Evolutionary conservation across 306 rosid species (phyloP).

Genomic region (Mucuna pruriens): DNA sequence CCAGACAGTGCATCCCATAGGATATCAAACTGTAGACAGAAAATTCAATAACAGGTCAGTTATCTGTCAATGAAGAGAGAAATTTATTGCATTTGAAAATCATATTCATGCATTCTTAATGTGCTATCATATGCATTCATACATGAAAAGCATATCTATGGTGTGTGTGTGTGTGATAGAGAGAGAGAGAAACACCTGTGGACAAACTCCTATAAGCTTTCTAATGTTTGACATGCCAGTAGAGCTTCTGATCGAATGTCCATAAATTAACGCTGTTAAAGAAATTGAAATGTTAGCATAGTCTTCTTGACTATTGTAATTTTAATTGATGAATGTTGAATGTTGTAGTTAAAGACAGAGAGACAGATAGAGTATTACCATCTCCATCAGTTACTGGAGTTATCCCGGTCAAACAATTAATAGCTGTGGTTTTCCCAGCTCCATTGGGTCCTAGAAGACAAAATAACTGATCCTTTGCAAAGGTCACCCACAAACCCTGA

Average conservation of each 20-base stretch:
- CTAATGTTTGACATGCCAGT: slow-evolving; percentile 77
- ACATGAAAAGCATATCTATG: slow-evolving; percentile 10
- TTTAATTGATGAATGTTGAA: slow-evolving; percentile 20
- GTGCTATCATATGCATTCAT: slow-evolving; percentile 17
- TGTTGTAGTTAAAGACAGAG: neutral
- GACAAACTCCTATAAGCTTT: slow-evolving; percentile 85
- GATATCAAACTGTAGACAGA: slow-evolving; percentile 72
- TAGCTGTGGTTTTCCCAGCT: slow-evolving; percentile 93
- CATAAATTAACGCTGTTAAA: slow-evolving; percentile 75
- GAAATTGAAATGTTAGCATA: slow-evolving; percentile 32
- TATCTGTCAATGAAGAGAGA: neutral
- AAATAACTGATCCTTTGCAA: slow-evolving; percentile 81
- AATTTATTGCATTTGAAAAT: slow-evolving; percentile 25
- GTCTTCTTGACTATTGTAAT: slow-evolving; percentile 5
- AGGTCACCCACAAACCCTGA: slow-evolving; percentile 93
- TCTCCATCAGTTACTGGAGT: slow-evolving; percentile 86
- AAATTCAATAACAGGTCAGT: slow-evolving; percentile 29
- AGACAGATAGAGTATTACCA: slow-evolving; percentile 52
- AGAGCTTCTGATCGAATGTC: slow-evolving; percentile 72
- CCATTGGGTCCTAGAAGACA: slow-evolving; percentile 97
- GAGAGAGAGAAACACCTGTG: slow-evolving; percentile 70
- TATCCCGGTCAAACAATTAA: slow-evolving; percentile 89
- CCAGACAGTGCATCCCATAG: slow-evolving; percentile 90
- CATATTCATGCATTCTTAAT: slow-evolving; percentile 12
- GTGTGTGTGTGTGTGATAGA: neutral